Base-by-base conservation (phyloP, 257 asterid genomes). In the Eustoma russellianum region DNA sequence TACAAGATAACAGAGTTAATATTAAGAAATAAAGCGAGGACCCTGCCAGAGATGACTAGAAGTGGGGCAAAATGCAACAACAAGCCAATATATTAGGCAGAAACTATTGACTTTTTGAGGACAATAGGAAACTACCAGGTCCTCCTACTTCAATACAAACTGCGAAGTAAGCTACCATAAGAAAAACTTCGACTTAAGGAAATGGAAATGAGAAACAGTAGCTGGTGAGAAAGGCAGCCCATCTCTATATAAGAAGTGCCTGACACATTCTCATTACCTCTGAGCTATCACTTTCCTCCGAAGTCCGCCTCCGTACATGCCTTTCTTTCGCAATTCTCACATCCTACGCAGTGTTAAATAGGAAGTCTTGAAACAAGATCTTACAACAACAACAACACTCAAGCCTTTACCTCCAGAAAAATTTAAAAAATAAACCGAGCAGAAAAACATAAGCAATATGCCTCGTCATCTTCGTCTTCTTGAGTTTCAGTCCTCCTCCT, bases 391-490 rank as follows among this genome's bases (percentile, higher is more conserved):
- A 62, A 52, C n/a, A 45, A 60, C 66, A 24, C 61, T n/a, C n/a
- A n/a, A n/a, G n/a, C n/a, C n/a, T n/a, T n/a, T n/a, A n/a, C n/a
- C n/a, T n/a, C n/a, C n/a, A n/a, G n/a, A 60, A 33, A 41, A 68
- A 74, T 55, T 63, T 53, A 70, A 63, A 66, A 34, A 73, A 53
- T 14, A 16, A 40, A 10, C 3, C 30, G 12, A n/a, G 10, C 3
- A 5, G 7, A 43, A 13, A 7, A 55, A 18, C 33, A 65, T 48
- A 46, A 66, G 70, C 67, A 76, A 56, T 48, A 52, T 77, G 56
- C 95, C 88, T 81, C 95, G 47, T 82, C 91, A 65, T 92, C 95
- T 63, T 66, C 62, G 33, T 82, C 93, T 56, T 78, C 90, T 14
- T 77, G 73, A 69, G 65, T 63, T 53, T 79, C 88, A 62, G 76